Percentiles rank a stretch among this genome's conserved stretches.
These are phyloP conservation scores for Mucor velutinosus DNA, from an alignment of 371 early-diverging fungal species.

Conservation along the genomic window DNA sequence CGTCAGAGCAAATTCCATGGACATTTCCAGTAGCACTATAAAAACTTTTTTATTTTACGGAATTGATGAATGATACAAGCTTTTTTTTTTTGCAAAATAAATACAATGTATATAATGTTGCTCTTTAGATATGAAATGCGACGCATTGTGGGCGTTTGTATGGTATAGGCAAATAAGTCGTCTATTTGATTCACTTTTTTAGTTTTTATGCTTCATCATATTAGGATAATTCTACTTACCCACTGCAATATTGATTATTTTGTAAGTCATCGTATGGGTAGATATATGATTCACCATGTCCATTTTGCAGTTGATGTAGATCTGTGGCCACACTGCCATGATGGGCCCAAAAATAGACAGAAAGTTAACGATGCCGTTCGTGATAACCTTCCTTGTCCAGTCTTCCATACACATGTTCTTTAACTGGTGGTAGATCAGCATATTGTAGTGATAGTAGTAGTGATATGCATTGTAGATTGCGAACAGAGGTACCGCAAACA, in stretches of 20 bases:
- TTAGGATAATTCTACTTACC: slow-evolving; percentile 22
- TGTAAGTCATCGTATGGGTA: slow-evolving; percentile 92
- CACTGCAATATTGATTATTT: slow-evolving; percentile 90
- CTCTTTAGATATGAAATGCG: slow-evolving; percentile 89
- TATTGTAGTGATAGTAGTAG: slow-evolving; percentile 82
- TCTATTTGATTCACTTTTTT: slow-evolving; percentile 47
- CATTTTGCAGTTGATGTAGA: slow-evolving; percentile 92
- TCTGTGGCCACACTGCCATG: slow-evolving; percentile 90
- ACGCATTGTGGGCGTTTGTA: slow-evolving; percentile 93
- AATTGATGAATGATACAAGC: not conserved
- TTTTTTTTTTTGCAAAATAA: slow-evolving; percentile 71
- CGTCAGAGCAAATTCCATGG: slow-evolving; percentile 7
- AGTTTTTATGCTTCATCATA: not conserved
- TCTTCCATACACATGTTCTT: not conserved
- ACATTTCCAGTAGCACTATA: not conserved
- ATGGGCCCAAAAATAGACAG: slow-evolving; percentile 82
- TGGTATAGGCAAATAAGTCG: slow-evolving; percentile 92
- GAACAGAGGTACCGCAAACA: slow-evolving; percentile 79
- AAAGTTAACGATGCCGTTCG: slow-evolving; percentile 86
- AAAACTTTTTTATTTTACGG: not conserved
- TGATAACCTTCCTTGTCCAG: slow-evolving; percentile 33
- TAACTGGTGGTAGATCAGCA: slow-evolving; percentile 86
- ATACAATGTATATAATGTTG: slow-evolving; percentile 86
- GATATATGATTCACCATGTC: slow-evolving; percentile 89
- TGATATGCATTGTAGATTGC: slow-evolving; percentile 85